Percentiles rank a stretch among this genome's conserved stretches.
These are phyloP conservation scores for Penicillium angulare DNA, from an alignment of 495 filamentous ascomycete genomes.

Conservation along the genomic window DNA sequence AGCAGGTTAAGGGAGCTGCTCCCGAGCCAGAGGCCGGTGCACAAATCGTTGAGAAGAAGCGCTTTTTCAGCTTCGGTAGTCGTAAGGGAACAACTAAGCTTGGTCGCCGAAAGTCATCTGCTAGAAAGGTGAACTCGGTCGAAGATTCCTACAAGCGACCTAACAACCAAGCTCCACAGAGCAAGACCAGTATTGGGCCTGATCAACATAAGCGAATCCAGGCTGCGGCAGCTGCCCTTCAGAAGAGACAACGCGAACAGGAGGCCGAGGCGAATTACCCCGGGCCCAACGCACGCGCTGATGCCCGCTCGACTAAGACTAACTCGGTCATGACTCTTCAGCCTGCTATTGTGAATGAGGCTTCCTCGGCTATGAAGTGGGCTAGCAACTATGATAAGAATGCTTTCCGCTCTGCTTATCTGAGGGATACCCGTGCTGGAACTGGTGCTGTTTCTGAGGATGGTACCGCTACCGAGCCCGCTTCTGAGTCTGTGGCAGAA, in stretches of 20 bases:
- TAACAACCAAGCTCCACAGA: conserved; percentile 54
- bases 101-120: conserved; percentile 65
- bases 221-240: conserved; percentile 78
- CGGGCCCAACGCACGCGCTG: background rate
- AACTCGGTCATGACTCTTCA: conserved; percentile 91
- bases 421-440: conserved; percentile 68
- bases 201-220: conserved; percentile 93
- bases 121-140: conserved; percentile 46
- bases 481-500: conserved; percentile 7
- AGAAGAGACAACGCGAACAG: conserved; percentile 64
- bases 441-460: conserved; percentile 43
- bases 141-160: conserved; percentile 51
- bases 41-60: conserved; percentile 91
- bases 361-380: conserved; percentile 94
- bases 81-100: conserved; percentile 56
- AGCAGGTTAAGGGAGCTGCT: conserved; percentile 92
- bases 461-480: conserved; percentile 12
- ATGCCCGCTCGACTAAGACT: conserved; percentile 64
- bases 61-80: conserved; percentile 80
- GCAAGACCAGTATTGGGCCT: conserved; percentile 85
- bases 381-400: conserved; percentile 73
- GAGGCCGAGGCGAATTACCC: conserved; percentile 35
- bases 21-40: conserved; percentile 79
- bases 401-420: conserved; percentile 74
- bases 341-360: conserved; percentile 80